A percentile compares a stretch with the other conserved stretches of the same genome.
Evolutionary conservation across 2,329 filamentous ascomycete species (phyloP).

Genomic region (Balansia obtecta): DNA sequence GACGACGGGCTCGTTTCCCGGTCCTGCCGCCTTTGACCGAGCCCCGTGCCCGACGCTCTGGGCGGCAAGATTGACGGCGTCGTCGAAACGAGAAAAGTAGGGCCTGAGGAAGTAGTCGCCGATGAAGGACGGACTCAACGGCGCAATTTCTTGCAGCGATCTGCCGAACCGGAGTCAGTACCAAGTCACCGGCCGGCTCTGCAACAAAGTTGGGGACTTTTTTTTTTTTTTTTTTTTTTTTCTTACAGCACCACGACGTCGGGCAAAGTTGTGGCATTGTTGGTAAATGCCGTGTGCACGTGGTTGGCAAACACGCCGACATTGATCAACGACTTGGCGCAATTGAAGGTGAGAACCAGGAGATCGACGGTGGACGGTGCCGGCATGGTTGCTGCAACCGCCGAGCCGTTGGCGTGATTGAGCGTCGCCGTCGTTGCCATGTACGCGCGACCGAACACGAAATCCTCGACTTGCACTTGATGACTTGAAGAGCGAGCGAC

Average conservation of each 20-base stretch:
- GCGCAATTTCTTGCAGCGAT: slow-evolving; percentile 86
- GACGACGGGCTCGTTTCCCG: slow-evolving; percentile 4
- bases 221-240: too few relatives aligned
- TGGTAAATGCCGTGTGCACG: slow-evolving; percentile 47
- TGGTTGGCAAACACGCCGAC: slow-evolving; percentile 58
- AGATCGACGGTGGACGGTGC: slow-evolving; percentile 47
- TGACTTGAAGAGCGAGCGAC: background rate
- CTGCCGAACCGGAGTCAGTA: slow-evolving; percentile 16
- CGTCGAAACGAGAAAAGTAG: slow-evolving; percentile 60
- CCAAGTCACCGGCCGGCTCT: background rate
- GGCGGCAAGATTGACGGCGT: slow-evolving; percentile 60
- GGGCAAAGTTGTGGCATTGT: slow-evolving; percentile 34
- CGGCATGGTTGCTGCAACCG: slow-evolving; percentile 16
- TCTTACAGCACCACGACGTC: slow-evolving; percentile 44
- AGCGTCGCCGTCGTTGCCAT: slow-evolving; percentile 5
- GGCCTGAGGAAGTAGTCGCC: slow-evolving; percentile 66
- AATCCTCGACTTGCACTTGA: background rate
- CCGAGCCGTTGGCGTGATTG: background rate
- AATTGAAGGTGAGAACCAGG: slow-evolving; percentile 84
- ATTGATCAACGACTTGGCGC: slow-evolving; percentile 60
- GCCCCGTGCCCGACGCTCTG: slow-evolving; percentile 21
- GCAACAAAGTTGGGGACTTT: too few relatives aligned
- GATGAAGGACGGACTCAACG: slow-evolving; percentile 72
- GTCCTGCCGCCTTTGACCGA: background rate
- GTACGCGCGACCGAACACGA: background rate